These are phyloP conservation scores for Ganoderma sinense DNA, from an alignment of 1,284 basidiomycete species.

Conservation along the genomic window DNA sequence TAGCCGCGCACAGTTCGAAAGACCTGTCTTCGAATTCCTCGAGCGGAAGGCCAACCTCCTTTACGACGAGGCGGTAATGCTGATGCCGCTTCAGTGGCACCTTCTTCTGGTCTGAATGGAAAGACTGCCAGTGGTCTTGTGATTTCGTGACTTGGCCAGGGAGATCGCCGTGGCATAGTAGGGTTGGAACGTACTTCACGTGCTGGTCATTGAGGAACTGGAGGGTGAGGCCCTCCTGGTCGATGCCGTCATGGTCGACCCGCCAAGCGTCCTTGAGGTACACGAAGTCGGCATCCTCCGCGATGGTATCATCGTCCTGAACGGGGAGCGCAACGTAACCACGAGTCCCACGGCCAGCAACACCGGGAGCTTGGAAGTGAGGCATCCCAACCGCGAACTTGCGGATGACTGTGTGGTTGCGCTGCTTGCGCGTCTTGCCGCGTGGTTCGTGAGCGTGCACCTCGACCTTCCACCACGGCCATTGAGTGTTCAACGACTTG, in stretches of 20 bases:
- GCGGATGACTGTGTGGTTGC: background rate
- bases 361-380: conserved; percentile 14
- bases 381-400: conserved; percentile 18
- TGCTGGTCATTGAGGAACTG: conserved; percentile 20
- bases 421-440: background rate
- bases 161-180: conserved; percentile 23
- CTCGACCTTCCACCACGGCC: conserved; percentile 17
- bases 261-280: conserved; percentile 40
- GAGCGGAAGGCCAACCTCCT: conserved; percentile 24
- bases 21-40: conserved; percentile 1
- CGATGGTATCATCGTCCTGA: background rate
- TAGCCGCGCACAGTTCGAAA: background rate
- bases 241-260: conserved; percentile 20
- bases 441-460: background rate
- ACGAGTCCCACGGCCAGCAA: conserved; percentile 12
- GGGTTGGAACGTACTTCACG: conserved; percentile 28
- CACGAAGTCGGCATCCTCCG: conserved; percentile 13
- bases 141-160: conserved; percentile 6
- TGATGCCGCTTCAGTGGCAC: conserved; percentile 13
- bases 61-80: conserved; percentile 24
- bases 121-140: conserved; percentile 7
- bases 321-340: conserved; percentile 21
- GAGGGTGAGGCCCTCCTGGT: conserved; percentile 34
- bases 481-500: background rate
- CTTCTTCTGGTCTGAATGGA: background rate